phyloP scores from a whole-genome alignment of 805 yeast species.

The Starmerella etchellsii region DNA sequence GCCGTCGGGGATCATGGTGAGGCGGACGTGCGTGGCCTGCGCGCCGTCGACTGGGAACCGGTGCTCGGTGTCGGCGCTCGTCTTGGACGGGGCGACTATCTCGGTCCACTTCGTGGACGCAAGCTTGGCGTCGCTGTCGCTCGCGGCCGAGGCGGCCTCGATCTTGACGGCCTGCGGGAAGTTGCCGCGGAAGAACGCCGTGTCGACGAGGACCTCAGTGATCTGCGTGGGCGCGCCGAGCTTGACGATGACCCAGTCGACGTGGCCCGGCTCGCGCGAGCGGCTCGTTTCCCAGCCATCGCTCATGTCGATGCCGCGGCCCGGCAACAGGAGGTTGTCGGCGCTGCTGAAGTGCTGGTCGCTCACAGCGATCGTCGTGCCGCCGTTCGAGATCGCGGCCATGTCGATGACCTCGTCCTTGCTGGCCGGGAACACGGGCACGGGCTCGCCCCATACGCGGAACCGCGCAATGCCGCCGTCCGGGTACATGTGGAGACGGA shows the following conservation, averaged over 20 bases:
- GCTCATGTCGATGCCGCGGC: conserved; percentile 91
- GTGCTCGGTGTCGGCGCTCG: conserved; percentile 80
- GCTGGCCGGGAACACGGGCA: conserved; percentile 51
- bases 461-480: conserved; percentile 97
- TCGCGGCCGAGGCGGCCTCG: conserved; percentile 41
- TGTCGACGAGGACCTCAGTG: conserved; percentile 58
- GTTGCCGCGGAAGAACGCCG: conserved; percentile 90
- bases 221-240: conserved; percentile 56
- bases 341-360: conserved; percentile 94
- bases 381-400: conserved; percentile 78
- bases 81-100: conserved; percentile 55
- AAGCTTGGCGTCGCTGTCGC: conserved; percentile 31
- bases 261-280: conserved; percentile 70
- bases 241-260: conserved; percentile 80
- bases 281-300: conserved; percentile 98
- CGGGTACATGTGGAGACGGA: conserved; percentile 82
- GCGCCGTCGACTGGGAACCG: conserved; percentile 25
- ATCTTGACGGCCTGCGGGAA: conserved; percentile 71
- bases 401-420: conserved; percentile 43
- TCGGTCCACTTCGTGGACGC: conserved; percentile 44
- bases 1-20: conserved; percentile 89
- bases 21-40: conserved; percentile 52
- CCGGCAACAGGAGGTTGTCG: conserved; percentile 79
- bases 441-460: conserved; percentile 73
- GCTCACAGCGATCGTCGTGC: conserved; percentile 67